Conservation (phyloP, 192 early-diverging fungal genomes). For the Linnemannia schmuckeri region DNA sequence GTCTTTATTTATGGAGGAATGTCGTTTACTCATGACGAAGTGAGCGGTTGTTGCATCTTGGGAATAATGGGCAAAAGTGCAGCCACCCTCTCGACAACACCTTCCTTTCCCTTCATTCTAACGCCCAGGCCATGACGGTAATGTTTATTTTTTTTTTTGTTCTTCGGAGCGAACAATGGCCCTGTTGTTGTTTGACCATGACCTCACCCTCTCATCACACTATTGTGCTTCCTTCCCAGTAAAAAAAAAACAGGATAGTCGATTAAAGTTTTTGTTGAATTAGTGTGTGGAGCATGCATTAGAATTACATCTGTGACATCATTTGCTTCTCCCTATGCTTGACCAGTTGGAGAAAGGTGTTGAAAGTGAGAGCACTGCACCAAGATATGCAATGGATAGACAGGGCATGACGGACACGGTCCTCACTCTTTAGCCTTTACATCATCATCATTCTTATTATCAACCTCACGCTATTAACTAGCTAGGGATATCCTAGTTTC, state of each 20-base stretch:
- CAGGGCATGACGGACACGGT: background rate
- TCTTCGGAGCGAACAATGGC: constrained; percentile 1
- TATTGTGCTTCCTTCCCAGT: background rate
- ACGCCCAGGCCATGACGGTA: background rate
- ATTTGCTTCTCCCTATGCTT: background rate
- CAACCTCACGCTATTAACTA: too few species aligned
- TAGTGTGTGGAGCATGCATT: background rate
- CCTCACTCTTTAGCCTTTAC: background rate
- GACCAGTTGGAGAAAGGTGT: too few species aligned
- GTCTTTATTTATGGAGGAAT: too few species aligned
- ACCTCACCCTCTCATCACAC: background rate
- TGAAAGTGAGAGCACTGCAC: background rate
- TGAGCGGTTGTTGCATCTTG: too few species aligned
- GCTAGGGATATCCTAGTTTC: background rate
- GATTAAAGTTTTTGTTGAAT: background rate
- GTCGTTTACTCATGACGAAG: too few species aligned
- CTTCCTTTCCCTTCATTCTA: background rate
- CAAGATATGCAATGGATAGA: background rate
- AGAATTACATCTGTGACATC: background rate
- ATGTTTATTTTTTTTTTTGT: constrained; percentile 6
- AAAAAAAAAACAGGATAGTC: background rate
- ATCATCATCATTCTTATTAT: background rate
- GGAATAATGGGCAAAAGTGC: background rate
- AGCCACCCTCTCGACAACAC: background rate
- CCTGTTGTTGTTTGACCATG: background rate